Percentiles rank a stretch among this genome's conserved stretches.
Conservation (phyloP, 2,329 filamentous ascomycete genomes). For the Balansia obtecta region DNA sequence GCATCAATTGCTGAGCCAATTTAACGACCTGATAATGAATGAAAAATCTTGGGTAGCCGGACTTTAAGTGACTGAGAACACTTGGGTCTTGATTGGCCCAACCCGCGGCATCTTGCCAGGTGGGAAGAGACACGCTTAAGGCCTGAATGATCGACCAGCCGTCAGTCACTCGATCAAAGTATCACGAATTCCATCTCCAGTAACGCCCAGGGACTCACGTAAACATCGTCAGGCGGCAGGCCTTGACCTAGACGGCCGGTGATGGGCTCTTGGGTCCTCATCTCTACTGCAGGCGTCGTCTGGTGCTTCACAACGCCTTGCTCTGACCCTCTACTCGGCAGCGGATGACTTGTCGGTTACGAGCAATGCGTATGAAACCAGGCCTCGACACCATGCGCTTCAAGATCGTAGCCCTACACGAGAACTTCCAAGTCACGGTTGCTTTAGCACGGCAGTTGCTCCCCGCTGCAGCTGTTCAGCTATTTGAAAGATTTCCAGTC, state of each 20-base stretch:
- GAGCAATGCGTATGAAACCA: too few relatives aligned
- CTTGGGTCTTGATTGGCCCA: conserved; percentile 13
- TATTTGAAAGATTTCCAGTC: too few relatives aligned
- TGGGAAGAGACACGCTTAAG: conserved; percentile 19
- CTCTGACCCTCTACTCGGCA: conserved; percentile 31
- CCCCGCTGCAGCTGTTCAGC: too few relatives aligned
- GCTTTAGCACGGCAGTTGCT: too few relatives aligned
- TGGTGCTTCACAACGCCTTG: too few relatives aligned
- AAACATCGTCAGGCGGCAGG: neutral
- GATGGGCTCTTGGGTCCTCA: neutral
- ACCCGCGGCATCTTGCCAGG: conserved; percentile 14
- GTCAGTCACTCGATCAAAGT: neutral
- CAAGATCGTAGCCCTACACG: too few relatives aligned
- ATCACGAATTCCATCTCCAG: neutral
- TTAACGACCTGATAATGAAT: conserved; percentile 12
- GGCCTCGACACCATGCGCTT: too few relatives aligned
- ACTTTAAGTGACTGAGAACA: conserved; percentile 12
- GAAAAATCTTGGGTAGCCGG: conserved; percentile 18
- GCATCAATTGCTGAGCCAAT: too few relatives aligned
- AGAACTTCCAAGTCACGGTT: too few relatives aligned
- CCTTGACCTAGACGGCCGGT: neutral
- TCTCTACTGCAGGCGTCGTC: neutral
- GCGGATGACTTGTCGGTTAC: conserved; percentile 27
- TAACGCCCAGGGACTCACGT: neutral
- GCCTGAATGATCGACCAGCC: conserved; percentile 7